phyloP scores from a whole-genome alignment of 306 rosid species.

The Cucumis hystrix region DNA sequence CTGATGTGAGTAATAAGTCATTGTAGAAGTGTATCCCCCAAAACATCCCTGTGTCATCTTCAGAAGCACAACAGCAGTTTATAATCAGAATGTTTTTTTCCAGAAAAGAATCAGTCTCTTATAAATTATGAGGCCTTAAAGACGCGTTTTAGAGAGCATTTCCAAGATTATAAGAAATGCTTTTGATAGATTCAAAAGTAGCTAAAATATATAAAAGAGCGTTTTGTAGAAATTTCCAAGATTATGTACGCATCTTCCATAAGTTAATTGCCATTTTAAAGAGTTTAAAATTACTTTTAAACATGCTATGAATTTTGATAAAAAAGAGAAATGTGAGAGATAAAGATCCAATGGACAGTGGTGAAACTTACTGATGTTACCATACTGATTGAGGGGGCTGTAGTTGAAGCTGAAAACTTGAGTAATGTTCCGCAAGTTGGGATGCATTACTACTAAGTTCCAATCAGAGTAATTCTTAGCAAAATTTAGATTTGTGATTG shows the following conservation, averaged over 20 bases:
- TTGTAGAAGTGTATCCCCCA: conserved; percentile 67
- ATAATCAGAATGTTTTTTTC: background rate
- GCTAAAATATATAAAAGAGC: background rate
- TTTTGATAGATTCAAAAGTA: background rate
- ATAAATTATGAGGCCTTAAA: background rate
- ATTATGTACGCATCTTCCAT: background rate
- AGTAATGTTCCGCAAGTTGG: conserved; percentile 39
- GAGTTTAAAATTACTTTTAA: background rate
- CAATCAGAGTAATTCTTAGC: conserved; percentile 60
- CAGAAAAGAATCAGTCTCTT: background rate
- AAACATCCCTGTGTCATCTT: conserved; percentile 78
- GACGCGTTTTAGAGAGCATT: background rate
- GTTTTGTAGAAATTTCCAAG: background rate
- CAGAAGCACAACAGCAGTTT: background rate
- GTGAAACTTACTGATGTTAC: conserved; percentile 42
- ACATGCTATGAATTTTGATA: background rate
- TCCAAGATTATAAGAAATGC: background rate
- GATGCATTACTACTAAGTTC: conserved; percentile 65
- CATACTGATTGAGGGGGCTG: conserved; percentile 30
- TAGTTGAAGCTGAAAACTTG: conserved; percentile 79
- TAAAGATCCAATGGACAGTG: conserved; percentile 1
- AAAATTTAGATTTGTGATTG: conserved; percentile 56
- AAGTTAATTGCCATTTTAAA: background rate
- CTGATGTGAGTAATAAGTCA: conserved; percentile 50
- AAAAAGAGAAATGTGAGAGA: background rate